phyloP scores from a whole-genome alignment of 345 rosid species.

The Citrus medica region DNA sequence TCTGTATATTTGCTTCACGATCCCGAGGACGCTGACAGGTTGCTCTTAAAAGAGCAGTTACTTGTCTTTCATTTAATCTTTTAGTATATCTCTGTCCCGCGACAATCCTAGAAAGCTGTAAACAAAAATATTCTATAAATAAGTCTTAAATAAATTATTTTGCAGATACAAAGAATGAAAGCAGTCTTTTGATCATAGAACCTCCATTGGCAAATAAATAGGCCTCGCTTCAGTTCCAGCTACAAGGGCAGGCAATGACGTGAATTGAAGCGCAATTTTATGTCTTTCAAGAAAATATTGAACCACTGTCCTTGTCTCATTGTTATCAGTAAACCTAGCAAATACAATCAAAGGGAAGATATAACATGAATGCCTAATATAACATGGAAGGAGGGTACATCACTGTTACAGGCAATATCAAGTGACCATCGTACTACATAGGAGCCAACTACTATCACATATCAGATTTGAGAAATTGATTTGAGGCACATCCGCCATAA shows the following conservation, averaged over 20 bases:
- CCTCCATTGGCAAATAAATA: conserved; percentile 76
- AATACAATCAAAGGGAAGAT: neutral
- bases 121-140: neutral
- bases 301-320: conserved; percentile 28
- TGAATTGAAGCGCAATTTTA: conserved; percentile 22
- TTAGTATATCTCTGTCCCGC: conserved; percentile 58
- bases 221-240: conserved; percentile 62
- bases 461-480: neutral
- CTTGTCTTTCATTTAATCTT: conserved; percentile 61
- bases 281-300: conserved; percentile 55
- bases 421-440: neutral
- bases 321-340: conserved; percentile 57
- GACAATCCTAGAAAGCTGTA: conserved; percentile 61
- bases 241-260: conserved; percentile 55
- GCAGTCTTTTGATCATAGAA: conserved; percentile 4
- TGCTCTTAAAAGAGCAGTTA: conserved; percentile 49
- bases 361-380: neutral
- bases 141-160: neutral
- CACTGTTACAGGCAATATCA: neutral
- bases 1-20: conserved; percentile 27
- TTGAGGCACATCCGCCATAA: too few species aligned
- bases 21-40: conserved; percentile 65
- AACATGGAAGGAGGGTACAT: neutral
- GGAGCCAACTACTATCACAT: neutral
- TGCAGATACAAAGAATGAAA: neutral